Evolutionary conservation across 2,329 filamentous ascomycete species (phyloP).

Genomic region (Parastagonospora nodorum): DNA sequence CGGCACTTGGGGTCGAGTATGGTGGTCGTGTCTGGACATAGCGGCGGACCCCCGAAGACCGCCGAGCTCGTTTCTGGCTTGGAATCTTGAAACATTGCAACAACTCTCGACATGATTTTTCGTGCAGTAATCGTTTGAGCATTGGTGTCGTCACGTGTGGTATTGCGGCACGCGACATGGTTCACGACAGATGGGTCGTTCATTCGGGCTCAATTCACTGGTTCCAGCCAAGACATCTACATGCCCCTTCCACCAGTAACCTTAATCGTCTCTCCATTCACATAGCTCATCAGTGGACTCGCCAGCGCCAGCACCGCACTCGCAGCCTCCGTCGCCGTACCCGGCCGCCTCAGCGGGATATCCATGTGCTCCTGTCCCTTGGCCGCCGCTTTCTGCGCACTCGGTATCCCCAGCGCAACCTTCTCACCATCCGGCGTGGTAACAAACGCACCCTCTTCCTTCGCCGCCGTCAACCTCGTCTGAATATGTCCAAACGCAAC

Average conservation of each 20-base stretch:
- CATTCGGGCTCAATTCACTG: no score
- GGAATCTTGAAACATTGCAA: conserved; percentile 20
- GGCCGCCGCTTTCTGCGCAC: conserved; percentile 49
- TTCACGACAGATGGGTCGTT: no score
- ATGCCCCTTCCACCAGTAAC: conserved; percentile 77
- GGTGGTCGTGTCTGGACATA: conserved; percentile 18
- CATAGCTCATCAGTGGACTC: conserved; percentile 82
- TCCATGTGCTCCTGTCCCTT: conserved; percentile 59
- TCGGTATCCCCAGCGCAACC: conserved; percentile 50
- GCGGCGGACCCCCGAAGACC: conserved; percentile 13
- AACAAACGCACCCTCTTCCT: conserved; percentile 82
- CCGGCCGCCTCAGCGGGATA: conserved; percentile 78
- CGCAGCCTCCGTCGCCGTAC: conserved; percentile 80
- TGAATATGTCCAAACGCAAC: conserved; percentile 83
- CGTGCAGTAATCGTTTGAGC: conserved; percentile 10
- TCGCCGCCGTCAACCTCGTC: conserved; percentile 80
- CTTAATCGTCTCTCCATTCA: conserved; percentile 84
- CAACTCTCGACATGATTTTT: not conserved
- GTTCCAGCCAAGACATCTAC: conserved; percentile 43
- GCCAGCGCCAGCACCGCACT: conserved; percentile 76
- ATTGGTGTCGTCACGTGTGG: not conserved
- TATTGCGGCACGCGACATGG: not conserved
- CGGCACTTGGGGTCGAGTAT: not conserved
- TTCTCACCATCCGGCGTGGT: conserved; percentile 71
- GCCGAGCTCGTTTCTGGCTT: conserved; percentile 15